Evolutionary conservation across 352 stramenopile species (phyloP).

Genomic region (Aphanomyces astaci): DNA sequence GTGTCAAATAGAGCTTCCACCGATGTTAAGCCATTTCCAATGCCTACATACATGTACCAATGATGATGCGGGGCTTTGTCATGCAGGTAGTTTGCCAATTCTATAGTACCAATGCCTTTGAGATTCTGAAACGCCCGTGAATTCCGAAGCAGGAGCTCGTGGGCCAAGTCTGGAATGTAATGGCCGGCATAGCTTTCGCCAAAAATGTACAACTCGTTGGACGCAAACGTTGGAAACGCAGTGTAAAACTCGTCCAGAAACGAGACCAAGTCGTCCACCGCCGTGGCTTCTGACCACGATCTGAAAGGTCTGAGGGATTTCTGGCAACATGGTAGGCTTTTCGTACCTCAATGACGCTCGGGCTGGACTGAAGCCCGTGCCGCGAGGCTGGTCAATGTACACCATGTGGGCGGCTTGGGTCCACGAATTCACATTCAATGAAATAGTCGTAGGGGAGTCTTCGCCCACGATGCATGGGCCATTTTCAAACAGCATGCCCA

Average conservation of each 20-base stretch:
- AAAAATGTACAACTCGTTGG: conserved; percentile 87
- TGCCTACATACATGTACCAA: conserved; percentile 18
- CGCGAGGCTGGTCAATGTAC: conserved; percentile 93
- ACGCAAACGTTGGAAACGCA: conserved; percentile 31
- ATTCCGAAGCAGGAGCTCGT: conserved; percentile 45
- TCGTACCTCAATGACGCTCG: not conserved
- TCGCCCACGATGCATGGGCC: conserved; percentile 90
- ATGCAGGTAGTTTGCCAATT: too few relatives aligned
- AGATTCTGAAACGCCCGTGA: conserved; percentile 26
- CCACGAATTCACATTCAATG: conserved; percentile 93
- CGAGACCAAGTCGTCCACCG: conserved; percentile 35
- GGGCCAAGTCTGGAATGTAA: conserved; percentile 88
- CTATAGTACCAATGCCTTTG: conserved; percentile 74
- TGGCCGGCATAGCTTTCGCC: conserved; percentile 93
- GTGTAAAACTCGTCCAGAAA: conserved; percentile 57
- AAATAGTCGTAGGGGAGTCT: conserved; percentile 34
- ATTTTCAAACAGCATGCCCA: conserved; percentile 93
- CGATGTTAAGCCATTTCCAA: conserved; percentile 76
- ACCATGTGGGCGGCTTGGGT: conserved; percentile 92
- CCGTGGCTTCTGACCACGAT: conserved; percentile 41
- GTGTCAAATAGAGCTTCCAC: conserved; percentile 38
- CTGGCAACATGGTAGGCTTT: too few relatives aligned
- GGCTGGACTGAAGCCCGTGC: conserved; percentile 54
- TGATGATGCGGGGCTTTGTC: not conserved
- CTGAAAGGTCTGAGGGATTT: not conserved